Base-by-base conservation (phyloP, 192 early-diverging fungal genomes). In the Martensiomyces pterosporus region DNA sequence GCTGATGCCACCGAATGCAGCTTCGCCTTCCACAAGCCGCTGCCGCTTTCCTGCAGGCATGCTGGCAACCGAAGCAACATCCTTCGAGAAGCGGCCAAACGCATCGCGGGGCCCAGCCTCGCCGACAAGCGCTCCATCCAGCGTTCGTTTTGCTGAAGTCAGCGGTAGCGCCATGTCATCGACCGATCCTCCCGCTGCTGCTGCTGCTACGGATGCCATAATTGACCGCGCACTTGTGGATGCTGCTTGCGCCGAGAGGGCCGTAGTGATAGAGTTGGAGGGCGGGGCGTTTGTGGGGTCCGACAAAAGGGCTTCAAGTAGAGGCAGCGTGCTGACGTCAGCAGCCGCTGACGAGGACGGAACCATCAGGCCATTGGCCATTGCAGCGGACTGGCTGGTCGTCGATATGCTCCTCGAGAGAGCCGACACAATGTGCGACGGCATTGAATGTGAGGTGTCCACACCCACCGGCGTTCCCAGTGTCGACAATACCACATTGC, bases 271-370 rank as follows among this genome's bases (percentile, higher is more conserved):
- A n/a, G n/a, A n/a, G n/a, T n/a, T n/a, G n/a, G n/a, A n/a, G n/a
- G n/a, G 44, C 7, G 53, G 61, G 16, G 43, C 35, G 34, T 24
- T 49, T 13, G 57, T n/a, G 16, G 68, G 43, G n/a, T 53, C 61
- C 0, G 61, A 72, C 3, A 72, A 53, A 29, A 72, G 52, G 2
- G 68, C 68, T 24, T 72, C 68, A 21, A 72, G 49, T 37, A 72
- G n/a, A 8, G 68, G 68, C 48, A 72, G 32, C 5, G 59, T 57
- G 25, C 59, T 43, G 23, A 54, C 38, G 39, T 70, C 55, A 5
- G 29, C n/a, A n/a, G n/a, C n/a, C n/a, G 45, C 32, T 35, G 29
- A 13, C 32, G 26, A 33, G 32, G n/a, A n/a, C n/a, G n/a, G n/a
- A n/a, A n/a, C n/a, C n/a, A n/a, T n/a, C n/a, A n/a, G n/a, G n/a